Conservation (phyloP, 2,329 filamentous ascomycete species). For the Domatiomyces catenatus region DNA sequence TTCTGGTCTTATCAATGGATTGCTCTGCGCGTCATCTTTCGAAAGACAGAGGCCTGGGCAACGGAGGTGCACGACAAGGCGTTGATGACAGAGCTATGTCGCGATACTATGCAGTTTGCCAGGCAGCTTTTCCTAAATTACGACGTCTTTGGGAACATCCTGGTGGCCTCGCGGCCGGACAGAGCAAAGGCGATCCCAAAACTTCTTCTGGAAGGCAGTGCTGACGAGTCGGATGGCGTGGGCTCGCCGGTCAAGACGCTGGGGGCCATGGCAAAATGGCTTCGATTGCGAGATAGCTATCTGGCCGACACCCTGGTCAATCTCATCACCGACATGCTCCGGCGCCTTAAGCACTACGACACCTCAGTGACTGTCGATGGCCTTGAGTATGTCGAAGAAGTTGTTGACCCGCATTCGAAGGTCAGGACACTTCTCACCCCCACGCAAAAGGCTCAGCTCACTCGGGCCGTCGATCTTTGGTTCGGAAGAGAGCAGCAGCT, state of each 20-base stretch:
- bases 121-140: conserved; percentile 74
- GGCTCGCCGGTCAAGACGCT: conserved; percentile 46
- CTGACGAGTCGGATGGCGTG: not conserved
- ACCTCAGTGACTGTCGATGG: conserved; percentile 49
- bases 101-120: conserved; percentile 88
- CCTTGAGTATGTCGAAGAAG: conserved; percentile 43
- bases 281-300: conserved; percentile 76
- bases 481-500: conserved; percentile 26
- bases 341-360: conserved; percentile 44
- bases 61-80: conserved; percentile 50
- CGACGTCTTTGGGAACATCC: conserved; percentile 60
- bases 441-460: conserved; percentile 71
- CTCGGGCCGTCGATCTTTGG: conserved; percentile 42
- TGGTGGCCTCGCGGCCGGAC: conserved; percentile 33
- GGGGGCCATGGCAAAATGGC: conserved; percentile 65
- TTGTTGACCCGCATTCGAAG: conserved; percentile 32
- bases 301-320: conserved; percentile 68
- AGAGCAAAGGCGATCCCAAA: conserved; percentile 31
- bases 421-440: conserved; percentile 65
- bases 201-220: conserved; percentile 36
- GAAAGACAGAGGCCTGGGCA: conserved; percentile 73
- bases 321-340: conserved; percentile 69
- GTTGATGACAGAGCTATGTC: conserved; percentile 80
- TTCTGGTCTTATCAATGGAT: conserved; percentile 83
- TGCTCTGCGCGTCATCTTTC: conserved; percentile 64